phyloP scores from a whole-genome alignment of 306 rosid species.

The Quercus dentata region DNA sequence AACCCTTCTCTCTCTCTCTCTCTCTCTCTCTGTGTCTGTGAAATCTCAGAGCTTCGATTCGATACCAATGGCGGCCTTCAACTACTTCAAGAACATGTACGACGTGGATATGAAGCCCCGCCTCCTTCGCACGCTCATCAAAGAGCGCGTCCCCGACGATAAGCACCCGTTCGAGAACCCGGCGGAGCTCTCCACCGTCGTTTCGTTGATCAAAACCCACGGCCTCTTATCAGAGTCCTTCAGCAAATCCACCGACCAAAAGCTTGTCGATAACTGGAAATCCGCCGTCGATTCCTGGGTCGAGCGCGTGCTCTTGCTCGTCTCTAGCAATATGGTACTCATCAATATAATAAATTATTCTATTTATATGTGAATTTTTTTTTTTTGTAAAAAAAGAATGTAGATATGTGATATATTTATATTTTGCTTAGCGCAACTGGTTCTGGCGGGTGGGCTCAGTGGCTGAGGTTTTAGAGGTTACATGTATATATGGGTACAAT shows the following conservation, averaged over 20 bases:
- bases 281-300: constrained; percentile 71
- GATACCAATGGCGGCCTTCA: constrained; percentile 60
- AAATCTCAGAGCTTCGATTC: neutral
- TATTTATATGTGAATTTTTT: neutral
- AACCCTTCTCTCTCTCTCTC: neutral
- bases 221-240: constrained; percentile 55
- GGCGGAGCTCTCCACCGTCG: constrained; percentile 40
- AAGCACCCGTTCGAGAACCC: constrained; percentile 36
- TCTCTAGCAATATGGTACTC: constrained; percentile 50
- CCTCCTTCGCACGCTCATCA: constrained; percentile 46
- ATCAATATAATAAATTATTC: neutral
- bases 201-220: constrained; percentile 54
- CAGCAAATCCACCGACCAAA: constrained; percentile 29
- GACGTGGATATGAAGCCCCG: constrained; percentile 74
- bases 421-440: no score
- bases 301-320: constrained; percentile 46
- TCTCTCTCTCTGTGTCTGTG: neutral
- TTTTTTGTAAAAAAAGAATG: neutral
- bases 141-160: constrained; percentile 50
- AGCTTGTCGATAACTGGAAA: constrained; percentile 47
- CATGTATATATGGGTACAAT: no score
- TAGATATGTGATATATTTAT: neutral
- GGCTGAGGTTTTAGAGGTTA: no score
- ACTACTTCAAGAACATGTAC: constrained; percentile 48
- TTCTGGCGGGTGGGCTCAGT: no score